These are phyloP conservation scores for Backusella circina DNA, from an alignment of 192 early-diverging fungal genomes.

Conservation along the genomic window DNA sequence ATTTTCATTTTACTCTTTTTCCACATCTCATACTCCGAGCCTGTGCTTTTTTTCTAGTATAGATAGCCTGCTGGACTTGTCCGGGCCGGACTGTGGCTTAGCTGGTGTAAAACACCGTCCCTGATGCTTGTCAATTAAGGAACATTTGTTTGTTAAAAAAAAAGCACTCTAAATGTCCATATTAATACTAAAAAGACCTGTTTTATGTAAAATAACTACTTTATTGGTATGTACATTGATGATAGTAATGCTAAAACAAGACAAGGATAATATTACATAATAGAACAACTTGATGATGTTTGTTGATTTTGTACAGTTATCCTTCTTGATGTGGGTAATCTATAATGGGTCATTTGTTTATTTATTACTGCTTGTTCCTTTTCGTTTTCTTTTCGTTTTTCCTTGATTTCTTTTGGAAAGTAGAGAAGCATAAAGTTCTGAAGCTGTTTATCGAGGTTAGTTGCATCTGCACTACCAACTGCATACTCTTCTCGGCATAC, in stretches of 20 bases:
- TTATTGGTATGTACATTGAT: not conserved
- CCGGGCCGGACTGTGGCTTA: slow-evolving; percentile 4
- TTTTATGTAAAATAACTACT: too few relatives aligned
- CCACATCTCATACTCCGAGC: slow-evolving; percentile 10
- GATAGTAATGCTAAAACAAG: not conserved
- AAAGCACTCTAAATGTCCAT: too few relatives aligned
- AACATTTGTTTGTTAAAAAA: too few relatives aligned
- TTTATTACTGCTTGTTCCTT: slow-evolving; percentile 49
- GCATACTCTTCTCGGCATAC: slow-evolving; percentile 65
- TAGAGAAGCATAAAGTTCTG: slow-evolving; percentile 74
- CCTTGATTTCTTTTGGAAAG: slow-evolving; percentile 75
- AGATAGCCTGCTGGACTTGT: not conserved
- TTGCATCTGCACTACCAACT: slow-evolving; percentile 53
- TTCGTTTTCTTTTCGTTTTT: slow-evolving; percentile 62
- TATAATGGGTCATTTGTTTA: not conserved
- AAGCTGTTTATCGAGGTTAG: slow-evolving; percentile 59
- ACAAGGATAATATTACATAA: not conserved
- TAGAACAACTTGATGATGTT: not conserved
- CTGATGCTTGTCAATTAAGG: not conserved
- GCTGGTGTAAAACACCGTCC: not conserved
- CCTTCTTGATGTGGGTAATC: not conserved
- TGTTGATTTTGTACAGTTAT: not conserved
- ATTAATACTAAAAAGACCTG: too few relatives aligned
- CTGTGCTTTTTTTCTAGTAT: not conserved
- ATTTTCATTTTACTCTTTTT: slow-evolving; percentile 9